Conservation (phyloP, 2,329 filamentous ascomycete species). For the Paraphoma chrysanthemicola region DNA sequence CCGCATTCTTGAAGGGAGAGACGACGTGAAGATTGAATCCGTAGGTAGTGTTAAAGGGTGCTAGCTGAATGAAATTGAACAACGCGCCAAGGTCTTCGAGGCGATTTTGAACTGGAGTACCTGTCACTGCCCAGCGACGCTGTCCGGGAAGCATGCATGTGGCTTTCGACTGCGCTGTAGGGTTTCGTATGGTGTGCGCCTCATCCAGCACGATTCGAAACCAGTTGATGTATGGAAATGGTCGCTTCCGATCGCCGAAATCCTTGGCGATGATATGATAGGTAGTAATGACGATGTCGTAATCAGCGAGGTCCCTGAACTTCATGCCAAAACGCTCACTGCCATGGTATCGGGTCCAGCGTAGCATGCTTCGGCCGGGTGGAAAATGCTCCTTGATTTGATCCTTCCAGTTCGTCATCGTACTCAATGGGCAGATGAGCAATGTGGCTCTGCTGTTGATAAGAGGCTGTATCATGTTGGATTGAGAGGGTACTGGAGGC, state of each 20-base stretch:
- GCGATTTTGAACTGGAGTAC: constrained; percentile 93
- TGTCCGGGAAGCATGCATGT: constrained; percentile 80
- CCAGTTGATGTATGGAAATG: constrained; percentile 83
- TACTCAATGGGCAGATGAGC: constrained; percentile 87
- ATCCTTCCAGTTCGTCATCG: constrained; percentile 92
- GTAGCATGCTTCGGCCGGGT: constrained; percentile 61
- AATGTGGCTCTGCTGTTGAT: constrained; percentile 81
- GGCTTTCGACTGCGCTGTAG: constrained; percentile 82
- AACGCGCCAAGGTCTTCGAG: constrained; percentile 85
- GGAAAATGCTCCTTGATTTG: constrained; percentile 85
- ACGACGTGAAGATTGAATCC: constrained; percentile 83
- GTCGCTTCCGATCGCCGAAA: constrained; percentile 65
- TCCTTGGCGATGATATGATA: constrained; percentile 90
- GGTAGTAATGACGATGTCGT: constrained; percentile 89
- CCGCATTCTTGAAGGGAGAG: constrained; percentile 83
- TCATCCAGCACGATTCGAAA: constrained; percentile 95
- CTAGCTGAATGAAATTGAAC: constrained; percentile 82
- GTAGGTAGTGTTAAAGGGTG: constrained; percentile 80
- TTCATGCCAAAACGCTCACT: constrained; percentile 69
- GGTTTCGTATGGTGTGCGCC: constrained; percentile 91
- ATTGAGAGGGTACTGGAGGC: constrained; percentile 21
- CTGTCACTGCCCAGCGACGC: constrained; percentile 95
- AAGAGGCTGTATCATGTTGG: constrained; percentile 31
- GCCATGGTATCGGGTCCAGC: constrained; percentile 87
- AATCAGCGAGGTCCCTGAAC: constrained; percentile 70